Percentiles rank a stretch among this genome's conserved stretches.
phyloP scores from a whole-genome alignment of 805 yeast genomes.

The Monosporozyma solicola region DNA sequence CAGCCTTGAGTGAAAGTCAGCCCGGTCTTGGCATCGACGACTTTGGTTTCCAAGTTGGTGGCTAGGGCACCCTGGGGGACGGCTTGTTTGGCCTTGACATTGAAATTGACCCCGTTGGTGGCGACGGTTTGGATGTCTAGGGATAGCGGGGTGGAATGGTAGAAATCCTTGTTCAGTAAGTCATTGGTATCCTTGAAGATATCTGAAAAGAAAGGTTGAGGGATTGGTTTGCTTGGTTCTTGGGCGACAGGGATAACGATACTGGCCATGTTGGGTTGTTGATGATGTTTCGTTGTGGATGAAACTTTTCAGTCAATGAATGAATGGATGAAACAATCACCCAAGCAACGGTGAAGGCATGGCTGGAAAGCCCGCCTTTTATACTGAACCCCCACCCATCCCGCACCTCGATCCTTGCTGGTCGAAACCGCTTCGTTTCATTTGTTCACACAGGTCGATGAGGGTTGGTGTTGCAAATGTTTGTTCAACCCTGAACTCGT shows the following conservation, averaged over 20 bases:
- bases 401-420: too few species aligned
- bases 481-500: background rate
- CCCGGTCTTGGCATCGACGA: slow-evolving; percentile 86
- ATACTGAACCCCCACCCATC: too few species aligned
- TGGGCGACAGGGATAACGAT: slow-evolving; percentile 13
- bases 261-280: background rate
- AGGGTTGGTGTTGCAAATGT: background rate
- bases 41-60: slow-evolving; percentile 85
- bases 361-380: too few species aligned
- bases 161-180: slow-evolving; percentile 85
- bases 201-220: slow-evolving; percentile 84
- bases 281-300: background rate
- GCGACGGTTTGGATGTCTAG: slow-evolving; percentile 88
- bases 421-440: background rate
- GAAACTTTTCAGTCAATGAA: too few species aligned
- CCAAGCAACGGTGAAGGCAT: too few species aligned
- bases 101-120: slow-evolving; percentile 92
- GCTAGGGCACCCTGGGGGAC: slow-evolving; percentile 71
- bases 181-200: slow-evolving; percentile 88
- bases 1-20: slow-evolving; percentile 94
- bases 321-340: too few species aligned
- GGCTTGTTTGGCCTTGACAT: slow-evolving; percentile 82
- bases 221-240: slow-evolving; percentile 34
- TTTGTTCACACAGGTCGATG: background rate
- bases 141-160: slow-evolving; percentile 79